A percentile compares a stretch with the other conserved stretches of the same genome.
Conservation (phyloP, 192 early-diverging fungal genomes). For the Coemansia sp. region DNA sequence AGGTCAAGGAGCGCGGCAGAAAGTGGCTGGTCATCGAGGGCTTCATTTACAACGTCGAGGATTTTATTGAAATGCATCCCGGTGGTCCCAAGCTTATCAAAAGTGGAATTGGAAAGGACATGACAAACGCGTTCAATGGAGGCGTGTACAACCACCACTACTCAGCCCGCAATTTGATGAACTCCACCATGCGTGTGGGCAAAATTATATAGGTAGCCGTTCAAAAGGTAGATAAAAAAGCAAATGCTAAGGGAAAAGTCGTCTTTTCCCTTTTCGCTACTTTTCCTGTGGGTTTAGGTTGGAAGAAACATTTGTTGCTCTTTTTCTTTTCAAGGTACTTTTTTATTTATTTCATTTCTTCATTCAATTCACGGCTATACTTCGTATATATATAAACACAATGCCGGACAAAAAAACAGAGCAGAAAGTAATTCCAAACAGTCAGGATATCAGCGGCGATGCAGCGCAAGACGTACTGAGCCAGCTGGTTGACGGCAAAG, state of each 20-base stretch:
- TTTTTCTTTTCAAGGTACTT: not conserved
- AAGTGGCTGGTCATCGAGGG: slow-evolving; percentile 82
- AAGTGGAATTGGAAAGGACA: slow-evolving; percentile 77
- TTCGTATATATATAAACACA: too few relatives aligned
- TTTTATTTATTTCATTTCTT: not conserved
- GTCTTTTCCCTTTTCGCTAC: slow-evolving; percentile 10
- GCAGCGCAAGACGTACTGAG: not conserved
- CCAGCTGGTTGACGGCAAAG: slow-evolving; percentile 12
- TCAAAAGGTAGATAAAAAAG: not conserved
- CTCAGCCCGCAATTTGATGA: slow-evolving; percentile 79
- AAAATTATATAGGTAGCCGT: slow-evolving; percentile 31
- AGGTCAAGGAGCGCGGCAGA: slow-evolving; percentile 65
- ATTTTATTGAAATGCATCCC: slow-evolving; percentile 86
- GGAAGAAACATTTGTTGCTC: too few relatives aligned
- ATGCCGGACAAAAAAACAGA: not conserved
- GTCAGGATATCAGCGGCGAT: not conserved
- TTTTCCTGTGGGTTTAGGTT: too few relatives aligned
- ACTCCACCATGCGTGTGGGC: slow-evolving; percentile 68
- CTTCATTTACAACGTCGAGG: slow-evolving; percentile 74
- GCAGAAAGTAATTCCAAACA: not conserved
- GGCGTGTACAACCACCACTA: slow-evolving; percentile 88
- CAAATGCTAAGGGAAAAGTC: not conserved
- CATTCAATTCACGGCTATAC: too few relatives aligned
- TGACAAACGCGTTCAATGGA: slow-evolving; percentile 83
- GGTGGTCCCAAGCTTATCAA: slow-evolving; percentile 74